Conservation (phyloP, 1,139 yeast genomes). For the Pneumocystis jirovecii region DNA sequence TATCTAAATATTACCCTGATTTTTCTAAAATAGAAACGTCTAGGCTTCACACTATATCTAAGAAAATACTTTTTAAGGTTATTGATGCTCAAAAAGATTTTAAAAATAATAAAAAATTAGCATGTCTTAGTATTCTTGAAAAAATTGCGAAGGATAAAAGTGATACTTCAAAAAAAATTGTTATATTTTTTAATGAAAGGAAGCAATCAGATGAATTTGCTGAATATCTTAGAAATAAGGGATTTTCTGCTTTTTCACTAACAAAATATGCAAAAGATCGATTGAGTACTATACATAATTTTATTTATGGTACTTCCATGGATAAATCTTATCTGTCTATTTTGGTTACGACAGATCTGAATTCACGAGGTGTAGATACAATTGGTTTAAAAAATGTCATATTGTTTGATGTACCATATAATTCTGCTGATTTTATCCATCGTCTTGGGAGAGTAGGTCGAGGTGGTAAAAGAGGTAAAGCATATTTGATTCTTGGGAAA, state of each 20-base stretch:
- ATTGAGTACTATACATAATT: conserved; percentile 39
- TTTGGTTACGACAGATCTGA: conserved; percentile 74
- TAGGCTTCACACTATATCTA: conserved; percentile 66
- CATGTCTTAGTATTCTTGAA: conserved; percentile 74
- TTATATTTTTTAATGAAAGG: conserved; percentile 72
- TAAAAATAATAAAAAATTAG: conserved; percentile 67
- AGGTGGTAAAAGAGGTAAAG: conserved; percentile 79
- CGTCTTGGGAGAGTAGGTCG: conserved; percentile 92
- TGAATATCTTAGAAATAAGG: conserved; percentile 39
- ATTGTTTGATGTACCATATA: conserved; percentile 69
- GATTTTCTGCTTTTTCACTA: conserved; percentile 48
- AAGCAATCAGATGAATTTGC: conserved; percentile 47
- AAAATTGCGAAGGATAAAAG: conserved; percentile 76
- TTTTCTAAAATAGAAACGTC: conserved; percentile 64
- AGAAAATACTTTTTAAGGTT: conserved; percentile 52
- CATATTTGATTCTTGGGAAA: conserved; percentile 56
- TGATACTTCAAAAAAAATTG: conserved; percentile 69
- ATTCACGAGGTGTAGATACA: conserved; percentile 84
- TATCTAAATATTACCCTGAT: conserved; percentile 49
- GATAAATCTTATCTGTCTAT: conserved; percentile 32
- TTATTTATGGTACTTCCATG: conserved; percentile 27
- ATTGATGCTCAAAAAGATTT: conserved; percentile 64
- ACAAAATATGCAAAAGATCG: conserved; percentile 57
- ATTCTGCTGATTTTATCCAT: conserved; percentile 76
- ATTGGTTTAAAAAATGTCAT: conserved; percentile 67